Percentiles rank a stretch among this genome's conserved stretches.
Conservation (phyloP, 2,329 filamentous ascomycete genomes). For the Thermothelomyces thermophilus region DNA sequence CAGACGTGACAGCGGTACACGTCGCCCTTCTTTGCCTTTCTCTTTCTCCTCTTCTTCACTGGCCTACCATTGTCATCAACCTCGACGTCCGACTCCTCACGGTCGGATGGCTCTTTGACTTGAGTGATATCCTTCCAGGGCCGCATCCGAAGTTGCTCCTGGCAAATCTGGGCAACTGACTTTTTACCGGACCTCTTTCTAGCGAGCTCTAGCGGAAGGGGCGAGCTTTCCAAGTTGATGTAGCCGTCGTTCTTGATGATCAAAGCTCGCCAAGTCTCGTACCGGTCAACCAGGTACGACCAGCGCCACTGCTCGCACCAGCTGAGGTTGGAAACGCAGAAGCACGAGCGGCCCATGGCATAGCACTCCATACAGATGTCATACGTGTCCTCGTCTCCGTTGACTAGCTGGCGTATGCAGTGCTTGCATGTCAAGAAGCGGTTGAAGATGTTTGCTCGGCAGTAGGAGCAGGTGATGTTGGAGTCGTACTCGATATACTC, state of each 20-base stretch:
- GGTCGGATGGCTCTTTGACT: constrained; percentile 42
- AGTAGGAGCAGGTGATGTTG: constrained; percentile 93
- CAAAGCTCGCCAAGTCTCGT: constrained; percentile 76
- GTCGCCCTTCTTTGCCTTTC: constrained; percentile 49
- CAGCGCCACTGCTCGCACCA: constrained; percentile 95
- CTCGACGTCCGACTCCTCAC: constrained; percentile 45
- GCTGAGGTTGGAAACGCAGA: constrained; percentile 73
- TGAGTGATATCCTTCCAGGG: constrained; percentile 80
- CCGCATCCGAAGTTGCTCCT: constrained; percentile 72
- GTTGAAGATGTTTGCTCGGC: constrained; percentile 94
- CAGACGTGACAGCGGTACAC: constrained; percentile 73
- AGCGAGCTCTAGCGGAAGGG: constrained; percentile 64
- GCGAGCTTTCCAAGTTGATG: constrained; percentile 58
- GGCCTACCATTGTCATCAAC: constrained; percentile 57
- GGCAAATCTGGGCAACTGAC: constrained; percentile 85
- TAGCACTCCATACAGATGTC: constrained; percentile 99
- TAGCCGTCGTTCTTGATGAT: constrained; percentile 68
- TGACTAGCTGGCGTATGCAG: constrained; percentile 62
- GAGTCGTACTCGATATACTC: constrained; percentile 80
- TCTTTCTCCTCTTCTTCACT: constrained; percentile 58
- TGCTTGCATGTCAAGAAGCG: constrained; percentile 86
- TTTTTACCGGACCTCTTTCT: constrained; percentile 63
- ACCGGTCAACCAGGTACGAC: constrained; percentile 67
- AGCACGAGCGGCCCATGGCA: constrained; percentile 90
- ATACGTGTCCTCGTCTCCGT: constrained; percentile 74